Base-by-base conservation (phyloP, 768 basidiomycete species). In the Austroboletus festivus region DNA sequence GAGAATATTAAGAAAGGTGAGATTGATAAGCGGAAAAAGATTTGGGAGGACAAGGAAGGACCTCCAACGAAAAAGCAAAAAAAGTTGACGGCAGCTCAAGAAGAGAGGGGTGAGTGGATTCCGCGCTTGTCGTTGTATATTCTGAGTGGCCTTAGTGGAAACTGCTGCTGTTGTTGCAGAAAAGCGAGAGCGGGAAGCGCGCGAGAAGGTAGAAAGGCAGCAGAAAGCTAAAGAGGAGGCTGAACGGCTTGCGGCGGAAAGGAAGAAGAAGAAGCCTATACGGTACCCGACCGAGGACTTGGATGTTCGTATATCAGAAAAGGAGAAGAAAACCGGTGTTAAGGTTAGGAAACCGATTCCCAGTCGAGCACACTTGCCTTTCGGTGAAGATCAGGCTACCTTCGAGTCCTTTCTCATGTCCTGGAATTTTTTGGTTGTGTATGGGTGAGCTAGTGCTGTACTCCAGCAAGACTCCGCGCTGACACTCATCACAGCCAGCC, bases 281-380 rank as follows among this genome's bases (percentile, higher is more conserved):
- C 88, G 93, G 42, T 96, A 95, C 66, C 93, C 93, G 0, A 92
- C 91, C 1, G 93, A 96, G 68, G 92, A 95, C 67, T 73, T 95
- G 38, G 91, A 93, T 63, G 81, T 95, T 51, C 78, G 78, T 47
- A 66, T 92, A 43, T 74, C 81, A 22, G 88, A 91, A 42, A 89
- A 85, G 65, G 91, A 93, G 65, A 89, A 82, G 69, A 88, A 85
- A 59, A 81, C 83, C 4, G 89, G 91, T 7, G 75, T 80, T 68
- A 83, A 77, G 56, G 66, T 85, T 23, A 78, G 75, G 59, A 74
- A 86, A 51, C 91, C 91, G 20, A 58, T 77, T 40, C 80, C 87
- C 4, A 87, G 80, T 58, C 74, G 78, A 44, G 64, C 68, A 2
- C 73, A 74, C 12, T 69, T 92, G 44, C 86, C 91, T 4, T 90